phyloP scores from a whole-genome alignment of 2,329 filamentous ascomycete species.

The Aspergillus sp. region DNA sequence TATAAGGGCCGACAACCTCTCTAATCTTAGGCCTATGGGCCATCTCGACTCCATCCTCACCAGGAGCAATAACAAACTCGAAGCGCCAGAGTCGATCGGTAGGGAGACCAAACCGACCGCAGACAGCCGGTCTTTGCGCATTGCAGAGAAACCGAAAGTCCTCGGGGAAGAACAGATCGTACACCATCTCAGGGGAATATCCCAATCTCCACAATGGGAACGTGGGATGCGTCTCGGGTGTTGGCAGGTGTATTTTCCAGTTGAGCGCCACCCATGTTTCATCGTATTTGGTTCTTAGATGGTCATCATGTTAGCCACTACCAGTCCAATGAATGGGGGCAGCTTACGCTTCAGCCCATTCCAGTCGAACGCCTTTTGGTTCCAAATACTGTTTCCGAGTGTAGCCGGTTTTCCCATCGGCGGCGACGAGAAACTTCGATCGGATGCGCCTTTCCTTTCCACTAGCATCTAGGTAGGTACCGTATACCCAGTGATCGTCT shows the following conservation, averaged over 20 bases:
- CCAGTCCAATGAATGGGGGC: background rate
- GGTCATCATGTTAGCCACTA: too few species aligned
- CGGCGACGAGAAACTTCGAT: constrained; percentile 40
- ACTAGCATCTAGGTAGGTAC: constrained; percentile 20
- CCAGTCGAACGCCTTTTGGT: constrained; percentile 39
- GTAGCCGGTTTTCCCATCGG: constrained; percentile 51
- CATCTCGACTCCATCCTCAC: constrained; percentile 32
- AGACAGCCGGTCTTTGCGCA: constrained; percentile 43
- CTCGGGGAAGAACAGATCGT: constrained; percentile 49
- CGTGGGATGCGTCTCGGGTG: constrained; percentile 46
- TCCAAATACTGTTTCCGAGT: constrained; percentile 50
- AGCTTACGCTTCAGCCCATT: constrained; percentile 24
- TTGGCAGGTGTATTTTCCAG: constrained; percentile 45
- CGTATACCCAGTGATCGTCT: constrained; percentile 15
- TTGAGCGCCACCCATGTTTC: constrained; percentile 52
- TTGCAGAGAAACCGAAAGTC: constrained; percentile 49
- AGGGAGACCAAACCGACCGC: constrained; percentile 46
- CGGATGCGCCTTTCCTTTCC: constrained; percentile 19
- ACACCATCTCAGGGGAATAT: constrained; percentile 48
- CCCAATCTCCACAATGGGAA: constrained; percentile 53
- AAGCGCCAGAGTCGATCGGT: constrained; percentile 42
- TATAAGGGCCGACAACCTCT: constrained; percentile 30
- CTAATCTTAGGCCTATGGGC: constrained; percentile 27
- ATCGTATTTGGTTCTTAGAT: constrained; percentile 14
- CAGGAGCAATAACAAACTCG: constrained; percentile 33